Evolutionary conservation across 176 grass and related monocot species (phyloP).

Genomic region (Bromus sterilis): DNA sequence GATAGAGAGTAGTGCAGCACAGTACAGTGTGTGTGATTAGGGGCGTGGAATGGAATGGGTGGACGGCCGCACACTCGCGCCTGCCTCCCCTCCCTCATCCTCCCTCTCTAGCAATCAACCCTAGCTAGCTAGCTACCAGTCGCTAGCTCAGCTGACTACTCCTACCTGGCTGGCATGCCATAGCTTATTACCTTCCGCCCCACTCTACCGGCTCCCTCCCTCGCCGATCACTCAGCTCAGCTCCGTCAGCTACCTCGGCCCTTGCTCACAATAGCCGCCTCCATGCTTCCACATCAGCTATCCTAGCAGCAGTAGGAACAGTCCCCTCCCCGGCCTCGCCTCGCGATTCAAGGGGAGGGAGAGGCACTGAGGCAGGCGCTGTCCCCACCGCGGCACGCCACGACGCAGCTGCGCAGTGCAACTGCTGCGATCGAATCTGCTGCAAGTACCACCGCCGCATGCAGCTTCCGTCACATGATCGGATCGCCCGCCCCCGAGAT

Average conservation of each 20-base stretch:
- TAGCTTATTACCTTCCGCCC: constrained; percentile 4
- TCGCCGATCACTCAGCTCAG: background rate
- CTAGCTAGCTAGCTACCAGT: too few species aligned
- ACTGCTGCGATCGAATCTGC: constrained; percentile 28
- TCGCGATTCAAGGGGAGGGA: background rate
- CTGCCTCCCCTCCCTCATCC: constrained; percentile 1
- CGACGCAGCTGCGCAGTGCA: constrained; percentile 16
- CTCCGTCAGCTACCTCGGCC: background rate
- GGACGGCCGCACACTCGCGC: constrained; percentile 30
- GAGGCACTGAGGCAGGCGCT: background rate
- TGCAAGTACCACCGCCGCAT: constrained; percentile 24
- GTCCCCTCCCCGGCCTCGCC: too few species aligned
- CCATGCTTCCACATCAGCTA: background rate
- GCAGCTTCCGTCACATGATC: constrained; percentile 21
- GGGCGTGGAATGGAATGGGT: constrained; percentile 29
- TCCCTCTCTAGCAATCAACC: constrained; percentile 26
- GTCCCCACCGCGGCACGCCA: constrained; percentile 22
- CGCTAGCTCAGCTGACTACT: background rate
- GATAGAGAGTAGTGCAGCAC: background rate
- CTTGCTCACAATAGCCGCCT: background rate
- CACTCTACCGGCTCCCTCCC: constrained; percentile 6
- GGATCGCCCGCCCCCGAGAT: constrained; percentile 9
- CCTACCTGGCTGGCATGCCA: background rate
- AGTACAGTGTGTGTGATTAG: constrained; percentile 23
- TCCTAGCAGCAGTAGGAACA: too few species aligned